A percentile compares a stretch with the other conserved stretches of the same genome.
Evolutionary conservation across 305 asterid species (phyloP).

Genomic region (Fraxinus platypoda): DNA sequence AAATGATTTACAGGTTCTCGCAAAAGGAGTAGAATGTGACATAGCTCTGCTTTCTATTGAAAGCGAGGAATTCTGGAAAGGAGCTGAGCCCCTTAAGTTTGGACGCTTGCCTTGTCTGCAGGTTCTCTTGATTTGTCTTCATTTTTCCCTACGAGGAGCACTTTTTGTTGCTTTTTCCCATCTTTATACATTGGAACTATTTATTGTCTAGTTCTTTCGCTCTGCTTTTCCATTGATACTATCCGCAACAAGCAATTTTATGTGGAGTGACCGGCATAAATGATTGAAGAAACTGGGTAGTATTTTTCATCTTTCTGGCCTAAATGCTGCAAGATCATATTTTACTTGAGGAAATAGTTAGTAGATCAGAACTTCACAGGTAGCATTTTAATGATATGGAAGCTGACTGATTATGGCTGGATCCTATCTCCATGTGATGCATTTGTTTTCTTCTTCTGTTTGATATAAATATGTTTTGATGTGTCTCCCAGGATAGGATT

Average conservation of each 20-base stretch:
- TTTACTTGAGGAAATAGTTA: neutral
- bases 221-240: neutral
- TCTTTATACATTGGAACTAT: neutral
- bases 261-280: slow-evolving; percentile 1
- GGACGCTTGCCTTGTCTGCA: slow-evolving; percentile 55
- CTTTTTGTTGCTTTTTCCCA: neutral
- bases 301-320: neutral
- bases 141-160: neutral
- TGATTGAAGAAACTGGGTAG: neutral
- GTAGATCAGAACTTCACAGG: neutral
- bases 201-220: neutral
- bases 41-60: slow-evolving; percentile 94
- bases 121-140: slow-evolving; percentile 31
- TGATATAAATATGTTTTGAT: neutral
- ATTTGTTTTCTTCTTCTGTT: neutral
- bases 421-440: neutral
- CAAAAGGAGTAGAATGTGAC: slow-evolving; percentile 94
- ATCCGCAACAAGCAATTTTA: slow-evolving; percentile 9
- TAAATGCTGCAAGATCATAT: neutral
- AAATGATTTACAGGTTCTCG: slow-evolving; percentile 68
- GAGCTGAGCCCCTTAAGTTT: slow-evolving; percentile 53
- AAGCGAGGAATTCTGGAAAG: slow-evolving; percentile 77
- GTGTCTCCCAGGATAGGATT: neutral
- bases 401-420: neutral
- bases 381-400: slow-evolving; percentile 6